These are phyloP conservation scores for Sugiyamaella boreocaroliniensis DNA, from an alignment of 805 yeast genomes.

Conservation along the genomic window DNA sequence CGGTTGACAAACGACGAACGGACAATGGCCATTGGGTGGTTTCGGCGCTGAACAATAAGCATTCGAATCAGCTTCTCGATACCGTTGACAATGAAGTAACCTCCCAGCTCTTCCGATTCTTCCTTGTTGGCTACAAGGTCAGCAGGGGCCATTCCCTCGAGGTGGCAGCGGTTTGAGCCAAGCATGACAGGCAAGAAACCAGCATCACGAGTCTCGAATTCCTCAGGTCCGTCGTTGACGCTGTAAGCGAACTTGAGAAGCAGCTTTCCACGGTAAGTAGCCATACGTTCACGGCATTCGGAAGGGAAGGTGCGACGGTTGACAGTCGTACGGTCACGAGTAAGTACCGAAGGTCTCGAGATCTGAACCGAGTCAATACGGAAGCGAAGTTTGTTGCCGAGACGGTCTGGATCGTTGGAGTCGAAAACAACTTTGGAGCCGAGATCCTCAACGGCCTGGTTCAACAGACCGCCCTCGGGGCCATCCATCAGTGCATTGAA, in stretches of 20 bases:
- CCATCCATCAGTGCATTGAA: constrained; percentile 93
- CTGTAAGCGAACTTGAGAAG: constrained; percentile 75
- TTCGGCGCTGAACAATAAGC: constrained; percentile 96
- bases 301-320: constrained; percentile 77
- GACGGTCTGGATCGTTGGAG: constrained; percentile 54
- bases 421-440: constrained; percentile 84
- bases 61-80: constrained; percentile 93
- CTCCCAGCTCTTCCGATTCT: constrained; percentile 94
- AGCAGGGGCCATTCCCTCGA: constrained; percentile 74
- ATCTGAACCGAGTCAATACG: constrained; percentile 87
- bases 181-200: constrained; percentile 92
- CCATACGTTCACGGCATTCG: constrained; percentile 85
- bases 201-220: constrained; percentile 74
- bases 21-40: constrained; percentile 95
- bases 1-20: constrained; percentile 92
- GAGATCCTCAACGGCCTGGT: constrained; percentile 80
- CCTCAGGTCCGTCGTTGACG: constrained; percentile 81
- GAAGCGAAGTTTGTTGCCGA: constrained; percentile 69
- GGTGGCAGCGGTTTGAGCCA: constrained; percentile 83
- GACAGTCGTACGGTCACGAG: constrained; percentile 63
- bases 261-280: constrained; percentile 72
- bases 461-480: constrained; percentile 63
- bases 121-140: constrained; percentile 74
- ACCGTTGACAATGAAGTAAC: constrained; percentile 93
- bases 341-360: constrained; percentile 75